Base-by-base conservation (phyloP, 2,329 filamentous ascomycete genomes). In the Ceratocystis albifundus region DNA sequence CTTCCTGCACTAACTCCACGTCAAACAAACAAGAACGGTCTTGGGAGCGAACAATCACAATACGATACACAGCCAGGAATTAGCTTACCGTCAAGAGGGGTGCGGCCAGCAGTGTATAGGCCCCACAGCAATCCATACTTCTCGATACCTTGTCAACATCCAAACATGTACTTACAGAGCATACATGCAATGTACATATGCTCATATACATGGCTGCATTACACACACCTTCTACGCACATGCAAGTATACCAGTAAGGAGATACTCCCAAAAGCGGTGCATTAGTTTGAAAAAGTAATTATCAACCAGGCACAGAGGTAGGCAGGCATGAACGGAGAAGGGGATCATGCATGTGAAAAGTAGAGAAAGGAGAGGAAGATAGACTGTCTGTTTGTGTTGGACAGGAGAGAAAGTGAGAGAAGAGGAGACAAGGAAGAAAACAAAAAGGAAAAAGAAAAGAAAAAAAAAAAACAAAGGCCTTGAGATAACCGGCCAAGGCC, bases 241-340 rank as follows among this genome's bases (percentile, higher is more conserved):
- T 36, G 55, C 28, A 30, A 17, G 1, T 32, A 30, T 36, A 15
- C 28, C 17, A 59, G 12, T n/a, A 59, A 59, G 28, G 28, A 36
- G 55, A 59, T n/a, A 36, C 55, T 25, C 55, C 55, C 55, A 15
- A 59, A n/a, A 59, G 55, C 20, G 55, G 25, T 8, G 28, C 32
- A 59, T 59, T 59, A 36, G 55, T 15, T n/a, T 32, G 3, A 25
- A 53, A 53, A 53, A 53, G 48, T 25, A 53, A 53, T 53, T 53
- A 10, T 53, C 48, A 28, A 15, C 48, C 1, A 53, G 48, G 25
- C 25, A 28, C 48, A 22, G 48, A 25, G 48, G 8, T 20, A 25
- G 22, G 2, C 8, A 25, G 22, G 2, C 8, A 25, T 15, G 48
- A 25, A 28, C 22, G 22, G 48, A 53, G 48, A 25, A 28, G 48